Conservation (phyloP, 2,329 filamentous ascomycete genomes). For the Fusarium vanettenii region DNA sequence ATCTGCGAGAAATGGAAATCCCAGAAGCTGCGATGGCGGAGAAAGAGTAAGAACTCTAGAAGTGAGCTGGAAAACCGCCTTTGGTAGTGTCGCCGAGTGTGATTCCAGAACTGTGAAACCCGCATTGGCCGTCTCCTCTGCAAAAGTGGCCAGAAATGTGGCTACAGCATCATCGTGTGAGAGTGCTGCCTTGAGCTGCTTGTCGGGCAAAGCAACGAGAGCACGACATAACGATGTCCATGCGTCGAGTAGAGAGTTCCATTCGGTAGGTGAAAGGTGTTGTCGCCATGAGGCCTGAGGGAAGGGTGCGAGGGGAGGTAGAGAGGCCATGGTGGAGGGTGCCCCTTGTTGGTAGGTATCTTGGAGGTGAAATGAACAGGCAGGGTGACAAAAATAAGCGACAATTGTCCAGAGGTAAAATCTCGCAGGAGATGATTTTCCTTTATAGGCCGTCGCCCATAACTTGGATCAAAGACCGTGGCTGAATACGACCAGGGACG, state of each 20-base stretch:
- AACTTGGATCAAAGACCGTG: slow-evolving; percentile 7
- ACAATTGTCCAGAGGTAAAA: not conserved
- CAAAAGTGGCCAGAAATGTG: slow-evolving; percentile 77
- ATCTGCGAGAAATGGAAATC: slow-evolving; percentile 76
- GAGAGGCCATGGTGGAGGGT: slow-evolving; percentile 52
- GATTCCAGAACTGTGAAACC: slow-evolving; percentile 49
- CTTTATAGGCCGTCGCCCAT: slow-evolving; percentile 15
- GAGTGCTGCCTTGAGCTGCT: slow-evolving; percentile 64
- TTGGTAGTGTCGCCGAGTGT: slow-evolving; percentile 64
- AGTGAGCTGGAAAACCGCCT: slow-evolving; percentile 72
- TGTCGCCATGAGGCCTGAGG: slow-evolving; percentile 76
- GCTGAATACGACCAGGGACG: slow-evolving; percentile 8
- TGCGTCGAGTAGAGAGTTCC: slow-evolving; percentile 80
- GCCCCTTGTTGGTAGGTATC: not conserved
- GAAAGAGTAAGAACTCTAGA: slow-evolving; percentile 63
- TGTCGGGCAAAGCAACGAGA: slow-evolving; percentile 69
- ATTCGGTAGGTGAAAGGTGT: slow-evolving; percentile 76
- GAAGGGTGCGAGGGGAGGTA: slow-evolving; percentile 83
- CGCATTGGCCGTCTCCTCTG: slow-evolving; percentile 60
- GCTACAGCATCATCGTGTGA: slow-evolving; percentile 68
- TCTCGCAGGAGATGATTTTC: not conserved
- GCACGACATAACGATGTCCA: slow-evolving; percentile 78
- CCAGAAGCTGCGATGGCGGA: slow-evolving; percentile 62
- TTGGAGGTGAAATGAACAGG: not conserved
- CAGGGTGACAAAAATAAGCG: not conserved